These are phyloP conservation scores for Conoideocrella luteorostrata DNA, from an alignment of 2,329 filamentous ascomycete species.

Conservation along the genomic window DNA sequence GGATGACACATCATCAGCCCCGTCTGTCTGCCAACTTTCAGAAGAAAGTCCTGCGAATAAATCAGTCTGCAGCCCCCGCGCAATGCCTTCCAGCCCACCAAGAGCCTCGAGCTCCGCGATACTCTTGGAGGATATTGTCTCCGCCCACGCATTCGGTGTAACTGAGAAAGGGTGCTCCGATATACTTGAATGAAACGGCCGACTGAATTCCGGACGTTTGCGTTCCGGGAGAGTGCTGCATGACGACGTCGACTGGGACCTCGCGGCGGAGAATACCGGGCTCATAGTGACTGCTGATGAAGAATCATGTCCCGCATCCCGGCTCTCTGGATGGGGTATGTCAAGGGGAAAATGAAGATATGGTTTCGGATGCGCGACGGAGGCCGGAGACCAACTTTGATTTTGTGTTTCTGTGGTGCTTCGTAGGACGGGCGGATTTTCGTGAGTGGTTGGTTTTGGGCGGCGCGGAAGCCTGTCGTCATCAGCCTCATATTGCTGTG, in stretches of 20 bases:
- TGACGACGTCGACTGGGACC: not conserved
- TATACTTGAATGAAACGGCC: not conserved
- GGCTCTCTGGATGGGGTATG: not conserved
- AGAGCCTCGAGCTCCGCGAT: slow-evolving; percentile 7
- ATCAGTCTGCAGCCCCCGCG: slow-evolving; percentile 4
- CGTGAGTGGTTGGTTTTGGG: too few species aligned
- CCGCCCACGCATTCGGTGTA: not conserved
- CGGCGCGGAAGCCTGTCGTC: too few species aligned
- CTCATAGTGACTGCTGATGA: not conserved
- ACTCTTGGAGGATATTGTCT: slow-evolving; percentile 2
- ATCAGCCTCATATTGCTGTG: not conserved
- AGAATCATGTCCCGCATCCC: not conserved
- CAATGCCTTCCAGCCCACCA: slow-evolving; percentile 2
- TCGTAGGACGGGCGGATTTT: too few species aligned
- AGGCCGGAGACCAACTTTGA: not conserved
- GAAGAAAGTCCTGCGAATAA: slow-evolving; percentile 3
- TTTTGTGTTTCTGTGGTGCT: too few species aligned
- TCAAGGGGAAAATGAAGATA: not conserved
- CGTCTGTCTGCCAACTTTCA: not conserved
- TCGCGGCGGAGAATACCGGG: not conserved
- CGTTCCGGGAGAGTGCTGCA: not conserved
- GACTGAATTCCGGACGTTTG: not conserved
- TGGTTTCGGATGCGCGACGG: too few species aligned
- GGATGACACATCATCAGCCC: not conserved
- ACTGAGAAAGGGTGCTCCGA: not conserved